Percentiles rank a stretch among this genome's conserved stretches.
Conservation (phyloP, 345 rosid species). For the Pseudoturritis turrita region DNA sequence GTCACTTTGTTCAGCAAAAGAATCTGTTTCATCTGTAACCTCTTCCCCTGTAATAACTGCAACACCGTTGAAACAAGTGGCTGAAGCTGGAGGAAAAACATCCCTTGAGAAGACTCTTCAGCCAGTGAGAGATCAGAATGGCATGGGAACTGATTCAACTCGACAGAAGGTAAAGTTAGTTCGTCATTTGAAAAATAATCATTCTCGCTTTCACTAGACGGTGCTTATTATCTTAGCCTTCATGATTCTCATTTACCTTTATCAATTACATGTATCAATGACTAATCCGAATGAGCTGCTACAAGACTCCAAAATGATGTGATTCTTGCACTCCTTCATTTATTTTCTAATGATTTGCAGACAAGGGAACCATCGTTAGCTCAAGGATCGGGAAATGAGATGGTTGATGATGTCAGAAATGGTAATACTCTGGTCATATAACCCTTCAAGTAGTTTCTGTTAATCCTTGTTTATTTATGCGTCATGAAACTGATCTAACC, state of each 20-base stretch:
- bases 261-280: too few species aligned
- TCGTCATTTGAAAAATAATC: not conserved
- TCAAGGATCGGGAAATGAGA: constrained; percentile 16
- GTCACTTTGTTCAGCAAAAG: constrained; percentile 27
- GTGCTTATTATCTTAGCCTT: not conserved
- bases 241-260: not conserved
- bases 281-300: not conserved
- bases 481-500: not conserved
- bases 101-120: not conserved
- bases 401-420: constrained; percentile 13
- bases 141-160: not conserved
- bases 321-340: not conserved
- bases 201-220: not conserved
- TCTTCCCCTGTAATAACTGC: constrained; percentile 26
- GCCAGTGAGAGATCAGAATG: not conserved
- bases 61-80: constrained; percentile 20
- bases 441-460: not conserved
- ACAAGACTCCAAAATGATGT: not conserved
- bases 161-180: not conserved
- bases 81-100: constrained; percentile 13
- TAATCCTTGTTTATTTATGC: not conserved
- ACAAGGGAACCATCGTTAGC: constrained; percentile 26
- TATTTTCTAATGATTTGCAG: constrained; percentile 5
- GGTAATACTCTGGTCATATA: constrained; percentile 13
- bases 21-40: constrained; percentile 25